Evolutionary conservation across 179 eudicot species (phyloP).

Genomic region (Amaranthus tricolor): DNA sequence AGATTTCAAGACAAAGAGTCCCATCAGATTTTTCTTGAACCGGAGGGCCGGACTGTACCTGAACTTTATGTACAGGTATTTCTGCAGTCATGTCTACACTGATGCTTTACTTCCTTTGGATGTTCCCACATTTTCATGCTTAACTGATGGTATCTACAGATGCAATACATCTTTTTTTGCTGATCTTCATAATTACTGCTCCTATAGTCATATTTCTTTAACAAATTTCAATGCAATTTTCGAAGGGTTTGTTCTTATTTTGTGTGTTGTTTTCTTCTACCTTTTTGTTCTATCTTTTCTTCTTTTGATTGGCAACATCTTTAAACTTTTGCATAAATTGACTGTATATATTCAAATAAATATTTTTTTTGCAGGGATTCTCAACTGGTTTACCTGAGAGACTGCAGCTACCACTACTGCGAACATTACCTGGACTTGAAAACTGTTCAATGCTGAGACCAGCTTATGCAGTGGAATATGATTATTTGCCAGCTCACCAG

Average conservation of each 20-base stretch:
- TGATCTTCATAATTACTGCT: background rate
- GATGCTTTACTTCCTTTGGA: background rate
- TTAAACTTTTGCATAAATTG: background rate
- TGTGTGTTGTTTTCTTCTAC: background rate
- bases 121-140: background rate
- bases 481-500: slow-evolving; percentile 93
- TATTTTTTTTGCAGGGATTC: slow-evolving; percentile 60
- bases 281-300: background rate
- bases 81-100: slow-evolving; percentile 19
- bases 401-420: slow-evolving; percentile 82
- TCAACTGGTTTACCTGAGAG: slow-evolving; percentile 99
- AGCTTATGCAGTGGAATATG: slow-evolving; percentile 99
- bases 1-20: slow-evolving; percentile 97
- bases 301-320: background rate
- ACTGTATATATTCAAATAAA: background rate
- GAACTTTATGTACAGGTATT: slow-evolving; percentile 97
- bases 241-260: background rate
- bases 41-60: slow-evolving; percentile 95
- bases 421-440: slow-evolving; percentile 97
- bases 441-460: slow-evolving; percentile 96
- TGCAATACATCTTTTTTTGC: background rate
- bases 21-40: slow-evolving; percentile 97
- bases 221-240: no score
- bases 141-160: background rate
- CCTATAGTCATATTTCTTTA: no score